phyloP scores from a whole-genome alignment of 306 rosid genomes.

The Glycyrrhiza uralensis region DNA sequence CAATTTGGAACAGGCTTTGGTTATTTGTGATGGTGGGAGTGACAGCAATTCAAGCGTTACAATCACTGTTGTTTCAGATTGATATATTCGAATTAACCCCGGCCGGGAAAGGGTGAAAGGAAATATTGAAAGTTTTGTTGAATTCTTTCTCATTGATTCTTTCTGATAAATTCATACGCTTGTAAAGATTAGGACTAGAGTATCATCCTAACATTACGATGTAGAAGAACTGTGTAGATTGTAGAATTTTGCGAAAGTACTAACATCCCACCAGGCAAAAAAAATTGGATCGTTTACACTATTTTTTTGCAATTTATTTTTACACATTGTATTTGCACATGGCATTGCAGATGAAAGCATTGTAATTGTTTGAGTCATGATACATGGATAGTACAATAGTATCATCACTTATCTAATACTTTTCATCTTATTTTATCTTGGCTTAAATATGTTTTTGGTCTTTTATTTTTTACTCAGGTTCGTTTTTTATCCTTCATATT shows the following conservation, averaged over 20 bases:
- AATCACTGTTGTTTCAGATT: constrained; percentile 64
- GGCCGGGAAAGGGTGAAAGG: neutral
- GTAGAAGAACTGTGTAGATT: constrained; percentile 17
- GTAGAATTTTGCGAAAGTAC: constrained; percentile 9
- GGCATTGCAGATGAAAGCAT: neutral
- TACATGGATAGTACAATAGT: too few species aligned
- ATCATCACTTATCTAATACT: too few species aligned
- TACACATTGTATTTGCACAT: neutral
- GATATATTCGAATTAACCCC: constrained; percentile 20
- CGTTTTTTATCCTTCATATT: too few species aligned
- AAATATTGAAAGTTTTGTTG: constrained; percentile 29
- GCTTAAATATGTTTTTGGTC: too few species aligned
- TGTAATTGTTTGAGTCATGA: neutral
- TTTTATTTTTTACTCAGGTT: too few species aligned
- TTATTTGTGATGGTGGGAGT: constrained; percentile 53
- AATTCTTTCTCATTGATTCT: constrained; percentile 35
- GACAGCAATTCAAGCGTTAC: constrained; percentile 68
- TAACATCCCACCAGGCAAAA: constrained; percentile 9
- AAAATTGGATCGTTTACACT: neutral
- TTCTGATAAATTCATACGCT: constrained; percentile 6
- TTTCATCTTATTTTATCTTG: too few species aligned
- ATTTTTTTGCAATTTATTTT: neutral
- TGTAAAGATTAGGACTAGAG: constrained; percentile 16
- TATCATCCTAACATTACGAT: constrained; percentile 18
- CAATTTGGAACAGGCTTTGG: constrained; percentile 72